Conservation (phyloP, 1,284 basidiomycete genomes). For the Rhodotorula sp. region DNA sequence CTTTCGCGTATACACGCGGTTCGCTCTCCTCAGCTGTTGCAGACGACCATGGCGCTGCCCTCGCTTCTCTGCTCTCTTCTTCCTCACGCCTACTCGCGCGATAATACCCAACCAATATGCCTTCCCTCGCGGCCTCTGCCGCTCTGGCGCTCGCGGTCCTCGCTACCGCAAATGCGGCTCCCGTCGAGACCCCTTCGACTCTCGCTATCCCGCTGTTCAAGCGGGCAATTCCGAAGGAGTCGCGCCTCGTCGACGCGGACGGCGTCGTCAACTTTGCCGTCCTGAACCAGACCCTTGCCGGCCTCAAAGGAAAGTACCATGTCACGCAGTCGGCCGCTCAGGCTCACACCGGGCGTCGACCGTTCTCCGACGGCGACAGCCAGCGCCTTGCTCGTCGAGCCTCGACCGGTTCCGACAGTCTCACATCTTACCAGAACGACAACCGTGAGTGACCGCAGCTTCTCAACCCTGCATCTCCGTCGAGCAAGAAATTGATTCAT, state of each 20-base stretch:
- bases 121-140: not conserved
- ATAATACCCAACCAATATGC: too few relatives aligned
- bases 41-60: too few relatives aligned
- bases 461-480: constrained; percentile 36
- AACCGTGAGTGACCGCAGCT: constrained; percentile 38
- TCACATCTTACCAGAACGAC: constrained; percentile 17
- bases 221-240: not conserved
- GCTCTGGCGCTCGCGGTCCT: not conserved
- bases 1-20: too few relatives aligned
- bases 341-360: not conserved
- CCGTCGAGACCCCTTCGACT: not conserved
- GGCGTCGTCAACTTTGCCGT: constrained; percentile 11
- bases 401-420: constrained; percentile 1
- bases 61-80: not conserved
- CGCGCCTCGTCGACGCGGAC: not conserved
- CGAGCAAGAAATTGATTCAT: constrained; percentile 10
- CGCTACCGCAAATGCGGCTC: not conserved
- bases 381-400: not conserved
- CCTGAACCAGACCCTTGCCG: not conserved
- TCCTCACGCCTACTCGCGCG: not conserved
- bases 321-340: not conserved
- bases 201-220: not conserved
- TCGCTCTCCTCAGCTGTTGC: too few relatives aligned
- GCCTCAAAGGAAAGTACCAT: not conserved
- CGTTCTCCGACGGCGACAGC: not conserved